Conservation (phyloP, 176 grass and related monocot genomes). For the Pontederia paniculata region DNA sequence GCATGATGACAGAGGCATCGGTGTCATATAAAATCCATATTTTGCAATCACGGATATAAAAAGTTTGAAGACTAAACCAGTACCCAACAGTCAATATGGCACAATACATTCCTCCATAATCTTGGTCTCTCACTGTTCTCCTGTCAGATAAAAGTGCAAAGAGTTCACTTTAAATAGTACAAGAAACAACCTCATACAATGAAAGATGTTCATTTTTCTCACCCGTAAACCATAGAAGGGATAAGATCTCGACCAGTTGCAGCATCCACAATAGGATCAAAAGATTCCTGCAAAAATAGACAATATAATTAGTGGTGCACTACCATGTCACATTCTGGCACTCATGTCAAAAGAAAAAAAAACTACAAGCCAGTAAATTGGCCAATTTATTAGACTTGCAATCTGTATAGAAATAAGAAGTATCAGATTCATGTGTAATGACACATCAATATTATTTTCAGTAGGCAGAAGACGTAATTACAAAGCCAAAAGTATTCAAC, state of each 20-base stretch:
- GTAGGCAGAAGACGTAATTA: not conserved
- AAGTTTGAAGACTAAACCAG: slow-evolving; percentile 11
- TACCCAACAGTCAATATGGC: slow-evolving; percentile 75
- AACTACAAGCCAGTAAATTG: not conserved
- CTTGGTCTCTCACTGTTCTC: slow-evolving; percentile 57
- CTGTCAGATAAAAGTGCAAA: slow-evolving; percentile 36
- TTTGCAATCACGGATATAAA: not conserved
- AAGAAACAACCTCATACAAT: not conserved
- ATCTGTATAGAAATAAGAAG: not conserved
- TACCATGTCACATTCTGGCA: not conserved
- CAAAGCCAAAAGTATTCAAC: not conserved
- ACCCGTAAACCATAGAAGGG: slow-evolving; percentile 96
- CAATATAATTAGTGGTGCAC: not conserved
- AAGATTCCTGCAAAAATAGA: slow-evolving; percentile 57
- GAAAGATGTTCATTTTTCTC: slow-evolving; percentile 11
- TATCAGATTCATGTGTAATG: too few species aligned
- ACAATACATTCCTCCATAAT: slow-evolving; percentile 94
- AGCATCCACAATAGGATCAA: slow-evolving; percentile 79
- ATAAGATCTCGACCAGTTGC: slow-evolving; percentile 77
- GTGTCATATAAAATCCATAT: not conserved
- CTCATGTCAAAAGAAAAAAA: too few species aligned
- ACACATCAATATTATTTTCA: too few species aligned
- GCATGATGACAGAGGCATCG: slow-evolving; percentile 3
- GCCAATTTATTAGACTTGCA: too few species aligned
- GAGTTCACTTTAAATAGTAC: not conserved